Percentiles rank a stretch among this genome's conserved stretches.
These are phyloP conservation scores for Santalum album DNA, from an alignment of 164 flowering plant species.

Conservation along the genomic window DNA sequence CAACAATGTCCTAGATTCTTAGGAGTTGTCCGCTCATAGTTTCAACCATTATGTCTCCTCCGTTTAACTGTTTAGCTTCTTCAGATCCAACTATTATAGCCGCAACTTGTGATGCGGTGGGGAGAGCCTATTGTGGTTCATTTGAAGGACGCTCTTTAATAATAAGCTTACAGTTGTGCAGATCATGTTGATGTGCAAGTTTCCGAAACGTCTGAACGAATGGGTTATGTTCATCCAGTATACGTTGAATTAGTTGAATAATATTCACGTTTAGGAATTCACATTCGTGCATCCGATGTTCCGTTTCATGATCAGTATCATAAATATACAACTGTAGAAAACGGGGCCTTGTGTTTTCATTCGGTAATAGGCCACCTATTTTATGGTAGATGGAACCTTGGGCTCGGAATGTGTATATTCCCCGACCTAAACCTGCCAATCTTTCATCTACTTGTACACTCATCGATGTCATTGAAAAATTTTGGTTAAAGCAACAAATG, in stretches of 20 bases:
- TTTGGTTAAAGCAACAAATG: too few species aligned
- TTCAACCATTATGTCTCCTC: background rate
- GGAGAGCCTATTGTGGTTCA: background rate
- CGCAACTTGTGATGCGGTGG: slow-evolving; percentile 2
- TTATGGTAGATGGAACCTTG: too few species aligned
- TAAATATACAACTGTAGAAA: too few species aligned
- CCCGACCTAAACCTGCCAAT: too few species aligned
- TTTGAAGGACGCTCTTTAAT: background rate
- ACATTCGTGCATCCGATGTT: too few species aligned
- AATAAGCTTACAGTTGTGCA: background rate
- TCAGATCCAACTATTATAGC: background rate
- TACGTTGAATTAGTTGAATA: background rate
- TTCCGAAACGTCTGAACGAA: background rate
- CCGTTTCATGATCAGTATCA: too few species aligned
- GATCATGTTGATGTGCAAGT: background rate
- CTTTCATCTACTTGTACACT: too few species aligned
- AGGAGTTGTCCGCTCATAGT: background rate
- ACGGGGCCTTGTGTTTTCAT: too few species aligned
- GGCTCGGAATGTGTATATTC: too few species aligned
- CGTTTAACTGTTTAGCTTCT: background rate
- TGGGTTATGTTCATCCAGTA: background rate
- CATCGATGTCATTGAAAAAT: too few species aligned
- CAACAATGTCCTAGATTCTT: background rate
- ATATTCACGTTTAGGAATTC: background rate
- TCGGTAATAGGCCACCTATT: too few species aligned